Conservation (phyloP, 306 rosid genomes). For the Comarum palustre region DNA sequence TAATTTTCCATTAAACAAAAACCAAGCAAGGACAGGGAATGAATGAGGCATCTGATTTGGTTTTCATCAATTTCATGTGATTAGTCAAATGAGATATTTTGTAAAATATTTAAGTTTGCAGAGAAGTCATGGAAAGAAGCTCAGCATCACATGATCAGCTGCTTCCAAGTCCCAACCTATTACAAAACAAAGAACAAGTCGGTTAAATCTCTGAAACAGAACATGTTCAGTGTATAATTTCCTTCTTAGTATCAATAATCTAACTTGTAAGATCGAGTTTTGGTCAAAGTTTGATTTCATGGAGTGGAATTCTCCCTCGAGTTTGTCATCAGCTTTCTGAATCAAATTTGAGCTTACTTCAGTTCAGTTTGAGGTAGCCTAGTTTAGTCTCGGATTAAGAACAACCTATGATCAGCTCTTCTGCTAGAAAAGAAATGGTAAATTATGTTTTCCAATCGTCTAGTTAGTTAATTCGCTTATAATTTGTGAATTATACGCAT, state of each 20-base stretch:
- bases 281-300: not conserved
- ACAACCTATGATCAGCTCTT: not conserved
- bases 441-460: too few species aligned
- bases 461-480: too few species aligned
- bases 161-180: slow-evolving; percentile 50
- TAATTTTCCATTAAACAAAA: slow-evolving; percentile 20
- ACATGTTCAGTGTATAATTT: slow-evolving; percentile 8
- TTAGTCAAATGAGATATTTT: slow-evolving; percentile 49
- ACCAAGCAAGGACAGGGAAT: slow-evolving; percentile 27
- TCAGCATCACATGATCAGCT: slow-evolving; percentile 60
- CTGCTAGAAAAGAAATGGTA: not conserved
- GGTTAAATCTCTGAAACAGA: slow-evolving; percentile 9
- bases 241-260: not conserved
- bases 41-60: slow-evolving; percentile 35
- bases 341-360: not conserved
- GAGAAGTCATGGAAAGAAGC: slow-evolving; percentile 41
- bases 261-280: not conserved
- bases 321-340: not conserved
- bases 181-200: slow-evolving; percentile 29
- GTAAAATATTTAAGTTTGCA: slow-evolving; percentile 37
- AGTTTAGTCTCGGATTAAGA: not conserved
- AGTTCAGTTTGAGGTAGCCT: not conserved
- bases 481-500: too few species aligned
- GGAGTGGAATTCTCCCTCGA: not conserved
- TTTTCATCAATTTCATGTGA: slow-evolving; percentile 44